Base-by-base conservation (phyloP, 2,329 filamentous ascomycete species). In the Cordyceps cateniannulata region DNA sequence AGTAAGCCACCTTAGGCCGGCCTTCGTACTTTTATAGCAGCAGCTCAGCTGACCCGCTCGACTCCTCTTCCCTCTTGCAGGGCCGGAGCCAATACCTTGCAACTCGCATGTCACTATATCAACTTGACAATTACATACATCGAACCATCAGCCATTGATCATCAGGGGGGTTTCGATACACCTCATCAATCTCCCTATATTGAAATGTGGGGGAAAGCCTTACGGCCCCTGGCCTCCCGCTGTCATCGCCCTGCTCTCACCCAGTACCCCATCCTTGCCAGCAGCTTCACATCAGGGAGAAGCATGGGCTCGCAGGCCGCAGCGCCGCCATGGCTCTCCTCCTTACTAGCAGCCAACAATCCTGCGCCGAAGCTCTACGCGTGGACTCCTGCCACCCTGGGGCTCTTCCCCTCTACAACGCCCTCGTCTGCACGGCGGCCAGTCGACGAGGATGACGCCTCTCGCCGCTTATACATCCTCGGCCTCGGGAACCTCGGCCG, bases 401-500 rank as follows among this genome's bases (percentile, higher is more conserved):
- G 62, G 32, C 61, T 60, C 9, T 50, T 60, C 16, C 32, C 57
- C 5, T 12, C 20, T 2, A 57, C 27, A 2, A 40, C 20, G 18
- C 42, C 22, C n/a, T 12, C 8, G 10, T 16, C 22, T 57, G 18
- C 56, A 53, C 27, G 20, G 40, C 25, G 32, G 32, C 32, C 32
- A 32, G 16, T 5, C 27, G 20, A 18, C 24, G 29, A 18, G 20
- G 38, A 65, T 3, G 64, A 69, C 54, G 62, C 66, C 29, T 56
- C 69, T 40, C 70, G 70, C n/a, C 81, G 86, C 38, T 87, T 96
- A 63, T 85, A 95, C 69, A 81, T 97, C 52, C 76, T 96, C 3
- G 93, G 93, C 12, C 71, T 89, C 12, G 93, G 93, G 40, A 96
- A 91, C 69, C 79, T 96, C 14, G 93, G 92, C 16, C 85, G 85